A percentile compares a stretch with the other conserved stretches of the same genome.
Evolutionary conservation across 208 protist species (phyloP).

Genomic region (Leishmania gerbilli): DNA sequence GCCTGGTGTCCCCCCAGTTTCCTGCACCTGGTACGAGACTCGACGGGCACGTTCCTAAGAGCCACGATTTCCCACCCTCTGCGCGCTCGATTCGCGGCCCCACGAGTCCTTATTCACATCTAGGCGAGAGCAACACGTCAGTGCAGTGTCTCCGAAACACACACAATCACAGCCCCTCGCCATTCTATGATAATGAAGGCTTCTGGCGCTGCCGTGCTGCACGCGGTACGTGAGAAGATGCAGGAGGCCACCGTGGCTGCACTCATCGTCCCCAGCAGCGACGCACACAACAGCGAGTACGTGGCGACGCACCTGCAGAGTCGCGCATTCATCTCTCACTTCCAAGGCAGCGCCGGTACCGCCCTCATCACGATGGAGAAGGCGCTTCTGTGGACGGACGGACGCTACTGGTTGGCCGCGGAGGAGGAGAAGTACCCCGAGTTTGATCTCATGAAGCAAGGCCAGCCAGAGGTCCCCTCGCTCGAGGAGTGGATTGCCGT

Average conservation of each 20-base stretch:
- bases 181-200: not conserved
- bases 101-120: too few species aligned
- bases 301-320: constrained; percentile 86
- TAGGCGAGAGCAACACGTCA: too few species aligned
- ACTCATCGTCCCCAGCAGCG: constrained; percentile 91
- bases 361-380: constrained; percentile 71
- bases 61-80: too few species aligned
- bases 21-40: too few species aligned
- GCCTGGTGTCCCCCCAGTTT: too few species aligned
- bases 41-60: too few species aligned
- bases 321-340: constrained; percentile 94
- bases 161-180: not conserved
- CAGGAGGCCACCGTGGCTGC: constrained; percentile 54
- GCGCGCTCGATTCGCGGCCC: too few species aligned
- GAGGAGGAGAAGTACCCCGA: constrained; percentile 75
- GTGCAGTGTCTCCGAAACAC: too few species aligned
- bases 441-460: constrained; percentile 89
- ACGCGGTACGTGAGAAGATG: constrained; percentile 81
- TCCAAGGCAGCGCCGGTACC: constrained; percentile 95
- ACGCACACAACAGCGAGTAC: constrained; percentile 98
- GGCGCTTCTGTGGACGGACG: constrained; percentile 97
- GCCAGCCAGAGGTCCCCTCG: constrained; percentile 53
- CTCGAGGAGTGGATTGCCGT: constrained; percentile 71
- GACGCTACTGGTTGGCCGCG: constrained; percentile 96
- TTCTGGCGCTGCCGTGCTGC: constrained; percentile 29